Base-by-base conservation (phyloP, 2,329 filamentous ascomycete species). In the Cordyceps sp. region DNA sequence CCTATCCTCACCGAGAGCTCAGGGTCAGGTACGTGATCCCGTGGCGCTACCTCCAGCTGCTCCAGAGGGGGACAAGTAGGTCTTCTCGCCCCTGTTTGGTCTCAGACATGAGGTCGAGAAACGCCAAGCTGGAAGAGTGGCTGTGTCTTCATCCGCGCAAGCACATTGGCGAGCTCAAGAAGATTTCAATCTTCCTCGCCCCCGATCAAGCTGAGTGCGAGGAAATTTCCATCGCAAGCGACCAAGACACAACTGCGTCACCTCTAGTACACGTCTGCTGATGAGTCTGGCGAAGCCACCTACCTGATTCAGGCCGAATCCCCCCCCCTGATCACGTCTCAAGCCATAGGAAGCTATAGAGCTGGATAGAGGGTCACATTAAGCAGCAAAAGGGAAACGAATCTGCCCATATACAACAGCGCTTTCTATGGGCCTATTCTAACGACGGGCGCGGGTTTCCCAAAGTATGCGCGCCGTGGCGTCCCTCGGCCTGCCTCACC, bases 351-450 rank as follows among this genome's bases (percentile, higher is more conserved):
- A 40, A 45, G 32, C 43, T 59, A 35, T 47, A 55, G 35, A 35
- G 29, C 32, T 59, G 56, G 57, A 55, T 52, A 14, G 54, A 57
- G 37, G 39, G 42, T 10, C 52, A 57, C 36, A 57, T 59, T 33
- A 44, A 44, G 32, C 42, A 39, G 20, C 55, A 59, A 37, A 40
- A 39, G 20, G 46, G 38, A 13, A 35, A 40, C 13, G 47, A 48
- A 20, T 59, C 59, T 33, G 43, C 46, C 27, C 39, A 45, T 23
- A 42, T 43, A n/a, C 39, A 53, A 32, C 55, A 54, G 40, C 54
- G 42, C 39, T 59, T 59, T 34, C 39, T 59, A 34, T 44, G 53
- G 14, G 44, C 46, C 14, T 59, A 59, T 35, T 43, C 49, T 17
- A 44, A 49, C 17, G 45, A 54, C 13, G 54, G 54, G 4, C 37